Evolutionary conservation across 176 grass and related monocot genomes (phyloP).

Genomic region (Phyllostachys edulis): DNA sequence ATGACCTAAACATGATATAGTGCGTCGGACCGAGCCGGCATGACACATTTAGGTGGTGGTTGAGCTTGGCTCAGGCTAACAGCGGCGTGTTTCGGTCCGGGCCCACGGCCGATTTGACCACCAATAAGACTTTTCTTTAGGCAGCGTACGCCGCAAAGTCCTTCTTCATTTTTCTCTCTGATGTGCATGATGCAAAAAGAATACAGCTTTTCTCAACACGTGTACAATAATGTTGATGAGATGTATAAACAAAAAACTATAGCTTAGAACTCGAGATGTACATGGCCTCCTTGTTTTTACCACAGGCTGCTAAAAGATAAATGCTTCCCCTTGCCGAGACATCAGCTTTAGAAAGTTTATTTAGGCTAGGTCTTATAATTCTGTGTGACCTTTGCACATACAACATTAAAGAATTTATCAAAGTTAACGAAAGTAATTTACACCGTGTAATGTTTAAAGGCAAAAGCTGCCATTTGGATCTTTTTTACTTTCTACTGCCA

Average conservation of each 20-base stretch:
- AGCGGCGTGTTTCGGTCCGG: no score
- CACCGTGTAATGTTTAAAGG: neutral
- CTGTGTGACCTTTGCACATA: conserved; percentile 1
- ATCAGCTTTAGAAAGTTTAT: neutral
- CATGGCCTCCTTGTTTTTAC: neutral
- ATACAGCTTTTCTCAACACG: neutral
- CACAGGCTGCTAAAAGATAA: neutral
- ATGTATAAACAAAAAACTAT: neutral
- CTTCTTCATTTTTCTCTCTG: neutral
- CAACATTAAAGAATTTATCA: conserved; percentile 15
- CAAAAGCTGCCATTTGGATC: conserved; percentile 7
- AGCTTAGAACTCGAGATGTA: neutral
- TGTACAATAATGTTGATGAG: neutral
- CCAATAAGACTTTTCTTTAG: no score
- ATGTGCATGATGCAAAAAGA: neutral
- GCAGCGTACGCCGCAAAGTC: no score
- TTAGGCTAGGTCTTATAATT: neutral
- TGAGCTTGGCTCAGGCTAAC: no score
- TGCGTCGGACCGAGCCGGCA: no score
- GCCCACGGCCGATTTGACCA: no score
- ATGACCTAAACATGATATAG: no score
- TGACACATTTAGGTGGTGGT: no score
- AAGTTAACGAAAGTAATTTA: conserved; percentile 8
- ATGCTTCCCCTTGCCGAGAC: neutral
- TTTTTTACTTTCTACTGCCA: conserved; percentile 22